phyloP scores from a whole-genome alignment of 768 basidiomycete species.

The Rossbeevera mucosa region DNA sequence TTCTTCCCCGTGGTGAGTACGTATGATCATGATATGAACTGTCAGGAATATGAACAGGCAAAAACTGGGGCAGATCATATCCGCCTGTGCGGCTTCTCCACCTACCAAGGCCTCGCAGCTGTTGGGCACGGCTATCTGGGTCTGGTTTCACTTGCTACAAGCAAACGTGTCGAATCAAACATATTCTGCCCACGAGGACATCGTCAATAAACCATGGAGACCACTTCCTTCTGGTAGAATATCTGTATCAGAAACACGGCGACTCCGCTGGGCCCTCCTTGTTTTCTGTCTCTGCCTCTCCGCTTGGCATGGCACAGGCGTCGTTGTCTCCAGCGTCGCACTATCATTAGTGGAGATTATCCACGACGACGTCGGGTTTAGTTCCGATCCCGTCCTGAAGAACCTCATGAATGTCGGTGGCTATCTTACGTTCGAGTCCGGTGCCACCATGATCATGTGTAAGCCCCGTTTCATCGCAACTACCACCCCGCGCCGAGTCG shows the following conservation, averaged over 20 bases:
- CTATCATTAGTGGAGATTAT: slow-evolving; percentile 21
- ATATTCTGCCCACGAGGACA: slow-evolving; percentile 27
- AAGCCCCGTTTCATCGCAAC: background rate
- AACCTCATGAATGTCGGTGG: slow-evolving; percentile 32
- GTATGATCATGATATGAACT: background rate
- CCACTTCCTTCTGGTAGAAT: slow-evolving; percentile 36
- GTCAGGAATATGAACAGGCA: background rate
- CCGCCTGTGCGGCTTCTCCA: slow-evolving; percentile 4
- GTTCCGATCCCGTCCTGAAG: slow-evolving; percentile 25
- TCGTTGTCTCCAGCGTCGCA: slow-evolving; percentile 17
- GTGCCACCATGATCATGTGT: slow-evolving; percentile 31
- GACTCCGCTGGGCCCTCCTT: slow-evolving; percentile 33
- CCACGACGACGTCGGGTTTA: slow-evolving; percentile 30
- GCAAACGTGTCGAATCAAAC: slow-evolving; percentile 34
- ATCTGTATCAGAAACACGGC: slow-evolving; percentile 12
- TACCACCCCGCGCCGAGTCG: background rate
- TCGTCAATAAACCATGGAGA: slow-evolving; percentile 33
- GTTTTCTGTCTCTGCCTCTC: slow-evolving; percentile 26
- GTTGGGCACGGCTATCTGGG: slow-evolving; percentile 18
- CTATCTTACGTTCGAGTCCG: slow-evolving; percentile 32
- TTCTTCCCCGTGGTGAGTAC: slow-evolving; percentile 32
- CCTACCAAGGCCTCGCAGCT: background rate
- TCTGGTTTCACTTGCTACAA: slow-evolving; percentile 33
- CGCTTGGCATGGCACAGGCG: slow-evolving; percentile 15
- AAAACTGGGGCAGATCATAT: slow-evolving; percentile 7